Conservation (phyloP, 2,329 filamentous ascomycete species). For the Microdochium paspali region DNA sequence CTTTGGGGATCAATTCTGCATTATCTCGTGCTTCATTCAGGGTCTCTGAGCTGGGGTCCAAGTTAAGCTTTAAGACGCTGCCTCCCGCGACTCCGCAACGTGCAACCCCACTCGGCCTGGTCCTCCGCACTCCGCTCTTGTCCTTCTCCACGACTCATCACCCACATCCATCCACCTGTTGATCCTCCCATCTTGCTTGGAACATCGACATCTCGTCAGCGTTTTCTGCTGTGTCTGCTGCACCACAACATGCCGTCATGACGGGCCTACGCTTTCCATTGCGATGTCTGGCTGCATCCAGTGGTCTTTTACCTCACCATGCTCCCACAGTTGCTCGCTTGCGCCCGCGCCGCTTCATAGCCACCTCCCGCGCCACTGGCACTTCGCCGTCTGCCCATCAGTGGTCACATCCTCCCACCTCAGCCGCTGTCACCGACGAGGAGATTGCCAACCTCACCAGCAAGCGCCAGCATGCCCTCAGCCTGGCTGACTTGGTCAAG, state of each 20-base stretch:
- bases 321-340: conserved; percentile 2
- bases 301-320: conserved; percentile 6
- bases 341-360: conserved; percentile 1
- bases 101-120: too few relatives aligned
- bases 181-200: not conserved
- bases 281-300: conserved; percentile 20
- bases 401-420: conserved; percentile 33
- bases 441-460: conserved; percentile 73
- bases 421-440: conserved; percentile 53
- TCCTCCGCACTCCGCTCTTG: too few relatives aligned
- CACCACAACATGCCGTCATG: conserved; percentile 35
- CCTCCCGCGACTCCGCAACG: too few relatives aligned
- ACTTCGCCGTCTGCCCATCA: conserved; percentile 9
- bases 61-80: too few relatives aligned
- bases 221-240: not conserved
- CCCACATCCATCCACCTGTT: not conserved
- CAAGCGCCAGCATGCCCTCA: conserved; percentile 70
- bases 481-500: conserved; percentile 82
- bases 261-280: conserved; percentile 27
- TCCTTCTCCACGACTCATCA: not conserved
- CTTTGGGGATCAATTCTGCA: too few relatives aligned
- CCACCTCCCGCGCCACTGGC: not conserved
- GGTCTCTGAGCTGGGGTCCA: too few relatives aligned
- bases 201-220: not conserved
- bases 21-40: too few relatives aligned